phyloP scores from a whole-genome alignment of 768 basidiomycete species.

The Serendipita sp. region DNA sequence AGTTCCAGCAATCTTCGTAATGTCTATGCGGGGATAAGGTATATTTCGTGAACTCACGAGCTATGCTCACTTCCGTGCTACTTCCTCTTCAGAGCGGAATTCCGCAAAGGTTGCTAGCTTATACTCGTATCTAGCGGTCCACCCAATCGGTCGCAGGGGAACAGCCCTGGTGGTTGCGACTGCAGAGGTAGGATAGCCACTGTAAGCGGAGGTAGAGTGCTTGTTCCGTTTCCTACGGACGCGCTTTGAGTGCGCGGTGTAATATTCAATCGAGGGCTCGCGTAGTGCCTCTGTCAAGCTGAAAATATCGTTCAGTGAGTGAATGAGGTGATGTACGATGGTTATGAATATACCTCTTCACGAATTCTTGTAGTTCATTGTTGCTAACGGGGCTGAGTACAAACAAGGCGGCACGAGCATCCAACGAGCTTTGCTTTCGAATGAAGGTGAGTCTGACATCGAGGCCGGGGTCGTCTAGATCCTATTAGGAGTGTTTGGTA shows the following conservation, averaged over 20 bases:
- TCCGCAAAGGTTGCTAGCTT: slow-evolving; percentile 97
- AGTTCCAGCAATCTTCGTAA: slow-evolving; percentile 85
- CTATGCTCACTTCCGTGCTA: slow-evolving; percentile 66
- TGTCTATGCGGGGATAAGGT: slow-evolving; percentile 39
- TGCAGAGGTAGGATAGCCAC: slow-evolving; percentile 25
- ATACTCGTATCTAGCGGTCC: slow-evolving; percentile 95
- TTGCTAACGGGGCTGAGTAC: slow-evolving; percentile 84
- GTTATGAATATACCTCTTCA: slow-evolving; percentile 40
- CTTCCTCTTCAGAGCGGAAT: slow-evolving; percentile 82
- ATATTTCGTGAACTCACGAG: slow-evolving; percentile 8
- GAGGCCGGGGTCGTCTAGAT: slow-evolving; percentile 64
- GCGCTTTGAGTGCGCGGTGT: slow-evolving; percentile 81
- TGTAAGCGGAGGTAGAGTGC: slow-evolving; percentile 29
- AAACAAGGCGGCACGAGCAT: slow-evolving; percentile 83
- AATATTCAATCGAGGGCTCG: slow-evolving; percentile 85
- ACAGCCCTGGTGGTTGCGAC: slow-evolving; percentile 36
- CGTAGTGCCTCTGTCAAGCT: slow-evolving; percentile 76
- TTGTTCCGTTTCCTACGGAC: slow-evolving; percentile 80
- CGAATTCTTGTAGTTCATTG: slow-evolving; percentile 80
- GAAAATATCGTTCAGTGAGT: not conserved
- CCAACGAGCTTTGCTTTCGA: slow-evolving; percentile 72
- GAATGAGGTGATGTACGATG: not conserved
- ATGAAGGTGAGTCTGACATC: slow-evolving; percentile 78
- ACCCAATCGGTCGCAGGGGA: slow-evolving; percentile 69
- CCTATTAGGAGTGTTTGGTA: not conserved